These are phyloP conservation scores for Hymenoscyphus repandus DNA, from an alignment of 2,329 filamentous ascomycete species.

Conservation along the genomic window DNA sequence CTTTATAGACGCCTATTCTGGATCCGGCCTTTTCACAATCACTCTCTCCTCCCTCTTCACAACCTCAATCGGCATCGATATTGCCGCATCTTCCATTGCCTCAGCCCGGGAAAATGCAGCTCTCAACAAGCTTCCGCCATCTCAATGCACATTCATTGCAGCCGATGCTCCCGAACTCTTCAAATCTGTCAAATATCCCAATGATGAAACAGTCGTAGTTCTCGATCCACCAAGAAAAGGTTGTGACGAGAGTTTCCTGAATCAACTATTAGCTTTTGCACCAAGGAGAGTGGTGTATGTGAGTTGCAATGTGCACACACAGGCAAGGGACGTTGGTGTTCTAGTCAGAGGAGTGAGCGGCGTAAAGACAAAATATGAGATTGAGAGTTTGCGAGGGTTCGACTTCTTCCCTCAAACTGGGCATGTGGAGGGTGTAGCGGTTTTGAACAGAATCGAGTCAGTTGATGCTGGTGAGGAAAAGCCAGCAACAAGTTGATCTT, in stretches of 20 bases:
- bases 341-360: constrained; percentile 65
- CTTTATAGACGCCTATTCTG: constrained; percentile 96
- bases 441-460: constrained; percentile 52
- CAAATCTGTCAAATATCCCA: constrained; percentile 64
- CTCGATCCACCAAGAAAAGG: constrained; percentile 96
- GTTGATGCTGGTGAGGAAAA: neutral
- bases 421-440: constrained; percentile 64
- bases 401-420: constrained; percentile 93
- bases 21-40: constrained; percentile 94
- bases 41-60: constrained; percentile 82
- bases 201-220: constrained; percentile 84
- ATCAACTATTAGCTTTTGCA: constrained; percentile 71
- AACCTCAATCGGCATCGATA: constrained; percentile 84
- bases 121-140: constrained; percentile 63
- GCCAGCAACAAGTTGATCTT: neutral
- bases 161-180: constrained; percentile 85
- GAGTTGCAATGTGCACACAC: constrained; percentile 96
- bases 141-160: constrained; percentile 77
- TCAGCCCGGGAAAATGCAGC: constrained; percentile 74
- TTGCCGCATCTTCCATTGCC: constrained; percentile 70
- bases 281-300: constrained; percentile 86
- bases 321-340: constrained; percentile 87
- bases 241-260: constrained; percentile 79
- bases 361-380: constrained; percentile 59
- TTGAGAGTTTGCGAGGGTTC: constrained; percentile 88